Base-by-base conservation (phyloP, 108 stramenopile genomes). In the Nitzschia inconspicua region DNA sequence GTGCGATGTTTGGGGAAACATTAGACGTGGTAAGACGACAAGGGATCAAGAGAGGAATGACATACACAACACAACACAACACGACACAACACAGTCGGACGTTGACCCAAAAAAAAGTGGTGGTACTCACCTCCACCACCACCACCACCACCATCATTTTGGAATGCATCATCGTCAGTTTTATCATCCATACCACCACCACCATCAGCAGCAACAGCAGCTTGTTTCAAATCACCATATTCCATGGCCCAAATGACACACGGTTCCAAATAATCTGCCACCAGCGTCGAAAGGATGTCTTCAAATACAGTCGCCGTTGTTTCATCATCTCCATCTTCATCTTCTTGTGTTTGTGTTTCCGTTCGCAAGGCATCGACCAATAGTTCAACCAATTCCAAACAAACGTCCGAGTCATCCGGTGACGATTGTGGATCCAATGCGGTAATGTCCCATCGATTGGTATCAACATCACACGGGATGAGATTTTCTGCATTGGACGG, bases 211-310 rank as follows among this genome's bases (percentile, higher is more conserved):
- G 63, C 42, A 9, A 26, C 13, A 18, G 50, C 10, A 35, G 43
- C 39, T 8, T 47, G 31, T 8, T 11, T 39, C 11, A 70, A 37
- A 0, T 32, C 39, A 16, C 68, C 68, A 54, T 70, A 70, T 7
- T 41, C 29, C 44, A 70, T 62, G 44, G 58, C 58, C 68, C 68
- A 70, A n/a, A 70, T n/a, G 11, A 70, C 46, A 31, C 68, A 70
- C 5, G 68, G 68, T 70, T 70, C 68, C 13, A 62, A 60, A 26
- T 27, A 37, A 27, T 70, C 68, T 1, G 44, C 58, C 0, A 46
- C 36, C 7, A 40, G 34, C 9, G 7, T 23, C 37, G 37, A 39
- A 39, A 11, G n/a, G 1, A 14, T 0, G n/a, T n/a, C 11, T 39
- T n/a, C 37, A 39, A 39, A 39, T 39, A 29, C 22, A 16, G 48